A percentile compares a stretch with the other conserved stretches of the same genome.
These are phyloP conservation scores for Kwoniella bestiolae DNA, from an alignment of 768 basidiomycete species.

Conservation along the genomic window DNA sequence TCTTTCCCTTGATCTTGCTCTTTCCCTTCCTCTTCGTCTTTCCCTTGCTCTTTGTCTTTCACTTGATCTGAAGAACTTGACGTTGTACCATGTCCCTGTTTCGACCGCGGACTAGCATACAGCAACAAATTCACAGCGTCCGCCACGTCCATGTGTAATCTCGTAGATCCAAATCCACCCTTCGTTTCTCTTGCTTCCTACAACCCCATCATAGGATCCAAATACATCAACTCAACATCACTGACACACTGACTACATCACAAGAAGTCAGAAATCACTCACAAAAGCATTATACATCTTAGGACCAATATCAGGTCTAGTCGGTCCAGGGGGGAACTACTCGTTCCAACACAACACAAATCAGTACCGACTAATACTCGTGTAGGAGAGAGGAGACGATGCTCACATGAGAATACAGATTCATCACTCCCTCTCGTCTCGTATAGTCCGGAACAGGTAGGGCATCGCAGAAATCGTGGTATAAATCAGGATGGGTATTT, in stretches of 20 bases:
- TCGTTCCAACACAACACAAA: not conserved
- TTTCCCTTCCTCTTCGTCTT: not conserved
- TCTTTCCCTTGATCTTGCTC: no score
- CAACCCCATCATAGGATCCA: no score
- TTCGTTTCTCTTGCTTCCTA: slow-evolving; percentile 26
- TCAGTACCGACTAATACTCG: no score
- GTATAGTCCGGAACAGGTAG: slow-evolving; percentile 89
- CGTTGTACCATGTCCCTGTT: not conserved
- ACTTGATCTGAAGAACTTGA: not conserved
- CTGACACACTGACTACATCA: no score
- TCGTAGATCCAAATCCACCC: slow-evolving; percentile 61
- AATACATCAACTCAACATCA: no score
- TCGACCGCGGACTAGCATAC: slow-evolving; percentile 63
- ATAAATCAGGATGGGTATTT: slow-evolving; percentile 78
- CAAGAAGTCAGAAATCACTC: no score
- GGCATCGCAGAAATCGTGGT: slow-evolving; percentile 77
- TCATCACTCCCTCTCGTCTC: slow-evolving; percentile 84
- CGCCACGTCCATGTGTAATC: slow-evolving; percentile 90
- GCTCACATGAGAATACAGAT: slow-evolving; percentile 82
- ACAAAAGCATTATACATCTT: slow-evolving; percentile 90
- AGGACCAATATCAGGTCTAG: slow-evolving; percentile 65
- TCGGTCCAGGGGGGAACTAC: slow-evolving; percentile 37
- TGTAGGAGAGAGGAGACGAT: slow-evolving; percentile 58
- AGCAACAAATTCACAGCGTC: slow-evolving; percentile 93
- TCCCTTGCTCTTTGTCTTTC: not conserved